phyloP scores from a whole-genome alignment of 257 asterid species.

The Solanum tacnaense region DNA sequence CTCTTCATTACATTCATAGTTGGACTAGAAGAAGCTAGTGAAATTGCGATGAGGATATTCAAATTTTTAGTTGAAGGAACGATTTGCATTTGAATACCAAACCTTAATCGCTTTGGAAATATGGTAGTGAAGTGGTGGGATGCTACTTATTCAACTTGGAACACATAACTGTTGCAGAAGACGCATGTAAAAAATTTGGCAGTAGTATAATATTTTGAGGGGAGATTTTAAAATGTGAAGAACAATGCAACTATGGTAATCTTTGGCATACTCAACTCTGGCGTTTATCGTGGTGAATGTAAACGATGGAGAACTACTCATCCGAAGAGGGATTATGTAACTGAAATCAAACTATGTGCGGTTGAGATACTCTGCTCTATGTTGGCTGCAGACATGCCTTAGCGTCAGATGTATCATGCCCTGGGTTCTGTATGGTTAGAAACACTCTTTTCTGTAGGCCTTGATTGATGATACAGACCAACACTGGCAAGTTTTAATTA shows the following conservation, averaged over 20 bases:
- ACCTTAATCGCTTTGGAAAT: background rate
- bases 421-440: background rate
- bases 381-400: background rate
- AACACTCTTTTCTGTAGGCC: background rate
- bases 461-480: background rate
- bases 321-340: background rate
- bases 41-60: too few relatives aligned
- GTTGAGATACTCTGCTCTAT: too few relatives aligned
- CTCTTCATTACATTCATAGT: background rate
- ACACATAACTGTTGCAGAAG: background rate
- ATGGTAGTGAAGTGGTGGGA: background rate
- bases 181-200: background rate
- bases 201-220: background rate
- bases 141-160: background rate
- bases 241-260: background rate
- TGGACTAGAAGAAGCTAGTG: background rate
- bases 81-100: background rate
- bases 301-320: background rate
- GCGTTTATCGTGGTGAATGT: background rate
- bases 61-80: background rate
- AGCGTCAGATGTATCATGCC: background rate
- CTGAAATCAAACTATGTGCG: background rate
- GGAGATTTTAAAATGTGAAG: background rate
- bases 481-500: background rate
- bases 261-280: background rate